phyloP scores from a whole-genome alignment of 2,329 filamentous ascomycete genomes.

The Fusarium bactridioides region DNA sequence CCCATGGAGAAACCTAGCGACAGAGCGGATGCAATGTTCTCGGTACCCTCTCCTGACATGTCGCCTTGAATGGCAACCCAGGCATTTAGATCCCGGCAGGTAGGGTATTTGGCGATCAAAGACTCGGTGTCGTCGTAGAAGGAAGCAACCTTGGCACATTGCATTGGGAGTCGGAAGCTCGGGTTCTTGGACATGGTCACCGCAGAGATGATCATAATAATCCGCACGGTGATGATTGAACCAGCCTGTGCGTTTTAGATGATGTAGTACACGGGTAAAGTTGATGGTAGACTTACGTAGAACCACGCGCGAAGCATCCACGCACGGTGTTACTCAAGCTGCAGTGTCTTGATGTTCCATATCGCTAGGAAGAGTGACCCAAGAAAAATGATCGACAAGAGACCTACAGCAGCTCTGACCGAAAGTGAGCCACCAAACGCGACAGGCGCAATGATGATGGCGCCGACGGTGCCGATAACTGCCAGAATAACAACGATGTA shows the following conservation, averaged over 20 bases:
- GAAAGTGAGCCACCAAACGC: conserved; percentile 62
- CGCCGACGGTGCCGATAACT: conserved; percentile 55
- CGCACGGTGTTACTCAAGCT: conserved; percentile 69
- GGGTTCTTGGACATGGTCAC: conserved; percentile 3
- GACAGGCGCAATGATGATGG: conserved; percentile 60
- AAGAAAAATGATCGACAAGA: conserved; percentile 55
- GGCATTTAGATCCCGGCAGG: background rate
- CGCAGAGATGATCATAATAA: conserved; percentile 20
- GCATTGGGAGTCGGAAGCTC: conserved; percentile 4
- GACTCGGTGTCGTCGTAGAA: conserved; percentile 3
- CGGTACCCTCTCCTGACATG: background rate
- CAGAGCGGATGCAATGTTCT: conserved; percentile 10
- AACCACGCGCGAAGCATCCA: conserved; percentile 63
- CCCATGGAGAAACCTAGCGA: conserved; percentile 1
- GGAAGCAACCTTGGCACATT: conserved; percentile 3
- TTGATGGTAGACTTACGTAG: background rate
- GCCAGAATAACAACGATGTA: conserved; percentile 61
- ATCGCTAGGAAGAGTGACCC: conserved; percentile 55
- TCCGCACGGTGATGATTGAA: conserved; percentile 7
- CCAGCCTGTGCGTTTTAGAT: background rate
- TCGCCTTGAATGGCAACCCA: conserved; percentile 20
- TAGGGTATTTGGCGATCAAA: background rate
- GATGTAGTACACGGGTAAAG: rapidly evolving
- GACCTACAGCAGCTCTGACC: conserved; percentile 53
- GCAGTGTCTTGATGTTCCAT: conserved; percentile 65